Percentiles rank a stretch among this genome's conserved stretches.
These are phyloP conservation scores for Phaeosphaeria sp. DNA, from an alignment of 2,329 filamentous ascomycete species.

Conservation along the genomic window DNA sequence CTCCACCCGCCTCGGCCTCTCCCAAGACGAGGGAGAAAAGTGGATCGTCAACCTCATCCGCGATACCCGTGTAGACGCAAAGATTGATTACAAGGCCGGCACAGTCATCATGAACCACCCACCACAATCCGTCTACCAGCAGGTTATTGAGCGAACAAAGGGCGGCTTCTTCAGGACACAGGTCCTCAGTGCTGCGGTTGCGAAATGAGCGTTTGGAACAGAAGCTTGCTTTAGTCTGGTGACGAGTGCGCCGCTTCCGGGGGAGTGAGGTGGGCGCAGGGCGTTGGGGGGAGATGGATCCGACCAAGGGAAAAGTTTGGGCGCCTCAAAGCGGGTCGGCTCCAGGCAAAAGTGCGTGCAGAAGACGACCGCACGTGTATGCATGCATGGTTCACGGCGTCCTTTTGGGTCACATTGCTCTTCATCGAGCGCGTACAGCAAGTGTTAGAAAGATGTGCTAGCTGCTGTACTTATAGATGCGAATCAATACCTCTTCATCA, in stretches of 20 bases:
- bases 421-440: background rate
- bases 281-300: background rate
- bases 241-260: conserved; percentile 11
- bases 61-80: conserved; percentile 95
- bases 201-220: conserved; percentile 47
- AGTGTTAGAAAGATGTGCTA: background rate
- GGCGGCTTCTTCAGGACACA: conserved; percentile 98
- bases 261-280: background rate
- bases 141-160: conserved; percentile 99
- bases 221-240: background rate
- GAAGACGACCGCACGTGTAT: background rate
- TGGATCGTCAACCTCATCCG: conserved; percentile 99
- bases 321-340: background rate
- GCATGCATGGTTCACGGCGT: conserved; percentile 8
- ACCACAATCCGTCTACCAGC: conserved; percentile 97
- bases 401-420: background rate
- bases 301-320: background rate
- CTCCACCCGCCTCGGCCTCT: conserved; percentile 87
- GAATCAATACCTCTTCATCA: background rate
- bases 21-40: conserved; percentile 96
- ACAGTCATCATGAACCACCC: conserved; percentile 99
- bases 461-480: background rate
- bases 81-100: conserved; percentile 99
- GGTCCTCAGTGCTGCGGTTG: conserved; percentile 73
- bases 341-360: background rate